Evolutionary conservation across 805 yeast genomes (phyloP), one percentile per base, ranked within the genome.

Genomic region (Hanseniaspora valbyensis): DNA sequence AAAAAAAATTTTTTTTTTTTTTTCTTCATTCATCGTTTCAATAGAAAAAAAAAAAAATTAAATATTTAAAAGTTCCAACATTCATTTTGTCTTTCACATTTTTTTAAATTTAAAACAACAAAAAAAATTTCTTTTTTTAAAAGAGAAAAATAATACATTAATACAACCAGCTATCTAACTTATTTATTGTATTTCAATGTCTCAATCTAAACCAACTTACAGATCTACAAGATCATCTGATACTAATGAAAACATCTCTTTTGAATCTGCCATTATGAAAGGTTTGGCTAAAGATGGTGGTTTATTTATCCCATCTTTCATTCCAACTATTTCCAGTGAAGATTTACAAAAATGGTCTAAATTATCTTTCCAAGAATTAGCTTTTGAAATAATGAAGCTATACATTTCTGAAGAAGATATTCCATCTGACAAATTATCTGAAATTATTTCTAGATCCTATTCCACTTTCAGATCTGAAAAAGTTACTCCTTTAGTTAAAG

Each of bases 261-360:
- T 85, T 57, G 95, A 85, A 65, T 88, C 80, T 49, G 90, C 83
- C 19, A 83, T 85, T 52, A 80, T 84, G 66, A 83, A 83, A 52
- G 99, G 99, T 48, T 74, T 92, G 61, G 97, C 97, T 49, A 79
- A 84, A 43, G 99, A 94, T 64, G 98, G 98, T 57, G 99, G 99
- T 37, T 76, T 92, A 37, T 92, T 86, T 66, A 74, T 92, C 51
- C 99, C 98, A 42, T 75, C 92, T 14, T 71, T 64, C 42, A 84
- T 89, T 58, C 96, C 97, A 52, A 65, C 72, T 55, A 73, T 84
- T 28, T 66, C 62, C 54, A 71, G 80, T 5, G 62, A 69, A 12
- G 75, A 75, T 53, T 75, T 83, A 55, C 61, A 69, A 34, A 67
- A 71, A 54, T 90, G 97, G 97, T 69, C 76, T 50, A 74, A 81